A percentile compares a stretch with the other conserved stretches of the same genome.
These are phyloP conservation scores for Quercus robur DNA, from an alignment of 306 rosid species.

Conservation along the genomic window DNA sequence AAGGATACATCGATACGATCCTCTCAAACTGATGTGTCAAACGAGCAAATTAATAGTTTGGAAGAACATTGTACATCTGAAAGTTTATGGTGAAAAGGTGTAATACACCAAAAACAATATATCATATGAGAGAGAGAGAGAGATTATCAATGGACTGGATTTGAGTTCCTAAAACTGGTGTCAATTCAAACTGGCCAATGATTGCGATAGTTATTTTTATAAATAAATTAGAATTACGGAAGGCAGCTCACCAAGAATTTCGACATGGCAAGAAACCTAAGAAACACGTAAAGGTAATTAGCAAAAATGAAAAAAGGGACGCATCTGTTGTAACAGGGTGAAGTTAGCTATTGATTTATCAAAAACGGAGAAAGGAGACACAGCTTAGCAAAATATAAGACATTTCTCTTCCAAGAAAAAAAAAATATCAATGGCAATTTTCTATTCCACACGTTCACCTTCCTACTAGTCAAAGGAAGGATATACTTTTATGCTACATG, in stretches of 20 bases:
- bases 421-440: slow-evolving; percentile 8
- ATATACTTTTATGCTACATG: slow-evolving; percentile 28
- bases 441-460: slow-evolving; percentile 19
- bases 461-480: slow-evolving; percentile 29
- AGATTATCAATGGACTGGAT: background rate
- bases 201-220: too few species aligned
- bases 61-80: too few species aligned
- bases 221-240: background rate
- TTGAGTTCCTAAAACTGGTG: background rate
- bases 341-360: background rate
- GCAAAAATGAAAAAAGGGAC: background rate
- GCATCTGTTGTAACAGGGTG: background rate
- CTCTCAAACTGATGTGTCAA: too few species aligned
- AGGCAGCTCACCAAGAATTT: background rate
- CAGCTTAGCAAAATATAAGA: background rate
- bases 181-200: background rate
- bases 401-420: background rate
- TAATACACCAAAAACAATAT: too few species aligned
- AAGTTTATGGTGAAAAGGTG: too few species aligned
- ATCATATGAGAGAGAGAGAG: background rate
- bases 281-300: background rate
- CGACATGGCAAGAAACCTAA: background rate
- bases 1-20: too few species aligned
- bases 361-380: background rate
- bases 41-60: too few species aligned